phyloP scores from a whole-genome alignment of 805 yeast genomes.

The Barnettozyma botsteinii region DNA sequence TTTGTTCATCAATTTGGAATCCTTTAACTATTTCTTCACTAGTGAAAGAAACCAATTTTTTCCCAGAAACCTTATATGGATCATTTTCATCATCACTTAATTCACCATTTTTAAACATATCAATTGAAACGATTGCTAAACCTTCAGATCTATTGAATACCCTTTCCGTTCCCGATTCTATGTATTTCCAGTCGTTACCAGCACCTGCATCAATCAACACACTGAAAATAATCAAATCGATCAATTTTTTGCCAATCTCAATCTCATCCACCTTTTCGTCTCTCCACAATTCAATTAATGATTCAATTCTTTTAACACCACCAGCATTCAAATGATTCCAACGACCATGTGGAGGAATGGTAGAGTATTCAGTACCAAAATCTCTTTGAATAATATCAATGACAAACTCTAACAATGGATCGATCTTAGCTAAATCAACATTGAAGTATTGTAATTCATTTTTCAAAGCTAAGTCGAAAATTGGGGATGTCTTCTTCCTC shows the following conservation, averaged over 20 bases:
- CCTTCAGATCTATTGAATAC: constrained; percentile 51
- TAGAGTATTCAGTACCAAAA: constrained; percentile 36
- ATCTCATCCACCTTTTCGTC: constrained; percentile 27
- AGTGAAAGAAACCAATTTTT: constrained; percentile 32
- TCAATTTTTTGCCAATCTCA: constrained; percentile 47
- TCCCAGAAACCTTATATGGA: constrained; percentile 40
- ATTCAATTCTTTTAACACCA: constrained; percentile 38
- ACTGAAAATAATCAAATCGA: constrained; percentile 55
- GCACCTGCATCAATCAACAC: constrained; percentile 68
- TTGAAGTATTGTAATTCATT: constrained; percentile 38
- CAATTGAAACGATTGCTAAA: constrained; percentile 52
- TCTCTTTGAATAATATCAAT: constrained; percentile 35
- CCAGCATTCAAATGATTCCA: constrained; percentile 61
- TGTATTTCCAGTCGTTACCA: constrained; percentile 50
- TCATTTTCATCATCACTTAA: constrained; percentile 34
- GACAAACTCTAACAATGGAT: constrained; percentile 40
- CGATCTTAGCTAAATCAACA: constrained; percentile 39
- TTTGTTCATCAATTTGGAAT: constrained; percentile 42
- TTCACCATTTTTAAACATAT: constrained; percentile 46
- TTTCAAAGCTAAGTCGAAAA: constrained; percentile 34
- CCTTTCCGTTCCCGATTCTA: constrained; percentile 31
- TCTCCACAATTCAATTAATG: constrained; percentile 36
- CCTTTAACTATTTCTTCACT: constrained; percentile 33
- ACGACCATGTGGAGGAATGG: constrained; percentile 62
- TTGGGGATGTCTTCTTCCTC: constrained; percentile 43